Evolutionary conservation across 768 basidiomycete genomes (phyloP), one percentile per base, ranked within the genome.

Genomic region (Collybia mongolica): DNA sequence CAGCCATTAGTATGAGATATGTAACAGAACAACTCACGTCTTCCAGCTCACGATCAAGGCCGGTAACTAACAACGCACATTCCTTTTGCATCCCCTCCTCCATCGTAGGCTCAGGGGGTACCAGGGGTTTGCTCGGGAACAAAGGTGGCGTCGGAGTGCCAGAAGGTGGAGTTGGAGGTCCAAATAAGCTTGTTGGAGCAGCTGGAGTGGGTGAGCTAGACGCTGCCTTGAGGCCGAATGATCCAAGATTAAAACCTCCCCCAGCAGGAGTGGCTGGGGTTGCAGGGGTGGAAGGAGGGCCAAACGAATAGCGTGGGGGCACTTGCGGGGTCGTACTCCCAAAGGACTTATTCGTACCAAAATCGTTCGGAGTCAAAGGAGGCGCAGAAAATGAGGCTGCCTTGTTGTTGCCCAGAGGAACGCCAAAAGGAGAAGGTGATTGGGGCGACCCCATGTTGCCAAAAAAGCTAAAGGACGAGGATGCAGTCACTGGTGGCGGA

Each of bases 1-100:
- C 6, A 56, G 19, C 36, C 44, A 22, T 20, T 35, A 19, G 39
- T 44, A 38, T 5, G 48, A 17, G 28, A 46, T 12, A 49, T 29
- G 3, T 39, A 48, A 37, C 49, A 39, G 49, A n/a, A 29, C 22
- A 18, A 72, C 83, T 58, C 61, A 91, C 91, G 36, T 73, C 67
- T 20, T 80, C 69, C 0, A 93, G 65, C 52, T 90, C 87, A 32
- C 67, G 72, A 2, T 54, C 61, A 36, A 90, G 62, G 11, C 62
- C 66, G 1, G 54, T 48, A 37, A 84, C 71, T 28, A 93, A 69
- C 28, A 72, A 40, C 2, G 62, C 56, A 54, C 85, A 85, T 59
- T 91, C 84, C 15, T 74, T 73, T 57, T 89, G 86, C 79, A 93
- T 81, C 8, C 85, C 83, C 47, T 81, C 76, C 52, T 83, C 77